phyloP scores from a whole-genome alignment of 1,284 basidiomycete genomes.

The Dichomitus squalens region DNA sequence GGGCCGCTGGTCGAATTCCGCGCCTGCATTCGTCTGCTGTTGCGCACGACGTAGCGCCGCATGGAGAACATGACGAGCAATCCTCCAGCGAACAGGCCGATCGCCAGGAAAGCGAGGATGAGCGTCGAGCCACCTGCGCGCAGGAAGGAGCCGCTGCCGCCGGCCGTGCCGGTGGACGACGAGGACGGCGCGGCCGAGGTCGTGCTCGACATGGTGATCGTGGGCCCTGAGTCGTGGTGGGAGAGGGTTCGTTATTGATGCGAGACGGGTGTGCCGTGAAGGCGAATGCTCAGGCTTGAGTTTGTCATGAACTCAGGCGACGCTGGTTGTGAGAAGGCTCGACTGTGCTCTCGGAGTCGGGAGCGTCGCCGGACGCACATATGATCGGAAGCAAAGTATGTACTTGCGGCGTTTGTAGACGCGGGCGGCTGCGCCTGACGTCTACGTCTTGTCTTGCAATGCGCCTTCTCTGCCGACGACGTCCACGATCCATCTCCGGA shows the following conservation, averaged over 20 bases:
- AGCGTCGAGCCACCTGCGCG: slow-evolving; percentile 28
- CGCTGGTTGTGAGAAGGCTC: not conserved
- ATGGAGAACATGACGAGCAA: slow-evolving; percentile 30
- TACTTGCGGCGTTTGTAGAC: no score
- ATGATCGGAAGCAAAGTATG: not conserved
- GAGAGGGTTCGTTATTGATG: not conserved
- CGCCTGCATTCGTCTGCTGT: slow-evolving; percentile 9
- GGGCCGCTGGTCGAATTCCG: slow-evolving; percentile 1
- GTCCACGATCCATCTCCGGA: not conserved
- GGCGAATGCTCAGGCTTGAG: not conserved
- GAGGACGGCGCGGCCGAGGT: slow-evolving; percentile 8
- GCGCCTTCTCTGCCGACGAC: not conserved
- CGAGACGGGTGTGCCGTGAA: slow-evolving; percentile 5
- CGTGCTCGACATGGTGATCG: slow-evolving; percentile 4
- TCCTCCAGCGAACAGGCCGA: slow-evolving; percentile 31
- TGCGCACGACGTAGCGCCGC: slow-evolving; percentile 23
- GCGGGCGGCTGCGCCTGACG: not conserved
- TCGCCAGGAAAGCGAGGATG: slow-evolving; percentile 33
- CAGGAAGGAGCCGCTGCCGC: slow-evolving; percentile 15
- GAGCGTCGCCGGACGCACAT: not conserved
- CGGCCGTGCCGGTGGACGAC: not conserved
- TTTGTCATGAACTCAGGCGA: not conserved
- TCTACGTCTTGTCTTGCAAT: no score
- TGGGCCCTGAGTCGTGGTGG: not conserved
- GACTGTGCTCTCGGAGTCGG: no score